A percentile compares a stretch with the other conserved stretches of the same genome.
Conservation (phyloP, 2,329 filamentous ascomycete genomes). For the Fusarium nematophilum region DNA sequence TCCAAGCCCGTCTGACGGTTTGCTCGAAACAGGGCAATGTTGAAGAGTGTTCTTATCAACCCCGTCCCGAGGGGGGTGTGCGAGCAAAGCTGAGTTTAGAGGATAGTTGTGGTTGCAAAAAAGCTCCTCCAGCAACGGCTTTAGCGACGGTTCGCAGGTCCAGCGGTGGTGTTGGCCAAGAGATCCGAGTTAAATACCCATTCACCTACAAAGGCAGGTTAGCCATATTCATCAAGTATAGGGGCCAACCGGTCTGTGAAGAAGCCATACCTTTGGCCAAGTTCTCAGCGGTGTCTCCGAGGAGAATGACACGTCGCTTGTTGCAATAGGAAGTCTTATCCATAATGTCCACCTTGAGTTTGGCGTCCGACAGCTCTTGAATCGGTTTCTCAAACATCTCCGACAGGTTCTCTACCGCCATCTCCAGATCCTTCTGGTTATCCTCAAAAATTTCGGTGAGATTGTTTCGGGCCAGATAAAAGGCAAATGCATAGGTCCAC, state of each 20-base stretch:
- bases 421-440: slow-evolving; percentile 97
- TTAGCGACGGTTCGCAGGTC: slow-evolving; percentile 38
- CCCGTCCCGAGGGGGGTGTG: neutral
- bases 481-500: slow-evolving; percentile 99
- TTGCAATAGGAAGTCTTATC: slow-evolving; percentile 99
- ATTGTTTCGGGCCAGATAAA: slow-evolving; percentile 96
- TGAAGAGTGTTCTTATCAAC: neutral
- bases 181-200: slow-evolving; percentile 59
- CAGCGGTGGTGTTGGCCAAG: slow-evolving; percentile 33
- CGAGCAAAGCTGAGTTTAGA: neutral
- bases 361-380: slow-evolving; percentile 83
- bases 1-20: slow-evolving; percentile 6
- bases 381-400: slow-evolving; percentile 99
- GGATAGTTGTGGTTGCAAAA: neutral
- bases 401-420: slow-evolving; percentile 96
- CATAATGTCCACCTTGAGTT: slow-evolving; percentile 97
- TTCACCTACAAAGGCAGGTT: slow-evolving; percentile 50
- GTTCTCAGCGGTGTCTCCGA: slow-evolving; percentile 94
- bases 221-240: slow-evolving; percentile 46
- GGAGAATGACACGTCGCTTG: slow-evolving; percentile 86
- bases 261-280: slow-evolving; percentile 77
- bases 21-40: neutral
- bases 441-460: slow-evolving; percentile 97
- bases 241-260: too few species aligned
- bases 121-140: neutral